These are phyloP conservation scores for Aspergillus alliaceus DNA, from an alignment of 2,329 filamentous ascomycete genomes.

Conservation along the genomic window DNA sequence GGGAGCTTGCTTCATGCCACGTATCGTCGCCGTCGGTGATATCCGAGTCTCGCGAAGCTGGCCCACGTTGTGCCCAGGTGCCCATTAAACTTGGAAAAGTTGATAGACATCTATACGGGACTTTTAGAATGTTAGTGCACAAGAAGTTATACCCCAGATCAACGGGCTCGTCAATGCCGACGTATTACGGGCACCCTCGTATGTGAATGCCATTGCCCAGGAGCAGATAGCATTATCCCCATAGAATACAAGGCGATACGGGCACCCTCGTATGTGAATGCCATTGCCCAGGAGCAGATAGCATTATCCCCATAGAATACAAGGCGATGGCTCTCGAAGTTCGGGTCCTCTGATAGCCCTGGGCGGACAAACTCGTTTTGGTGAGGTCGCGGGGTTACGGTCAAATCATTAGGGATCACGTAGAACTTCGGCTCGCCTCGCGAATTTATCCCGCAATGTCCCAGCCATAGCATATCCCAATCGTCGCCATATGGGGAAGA, in stretches of 20 bases:
- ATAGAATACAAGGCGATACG: not conserved
- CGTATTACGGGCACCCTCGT: not conserved
- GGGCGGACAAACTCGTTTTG: not conserved
- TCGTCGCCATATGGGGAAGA: not conserved
- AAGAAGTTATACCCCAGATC: not conserved
- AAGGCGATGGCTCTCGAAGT: not conserved
- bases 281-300: not conserved
- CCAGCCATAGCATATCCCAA: slow-evolving; percentile 4
- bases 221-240: not conserved
- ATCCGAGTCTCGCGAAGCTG: not conserved
- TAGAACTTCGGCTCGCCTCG: not conserved
- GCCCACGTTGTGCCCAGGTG: not conserved
- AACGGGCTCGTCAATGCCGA: not conserved
- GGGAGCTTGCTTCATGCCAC: not conserved
- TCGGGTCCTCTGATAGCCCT: not conserved
- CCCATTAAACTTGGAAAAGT: not conserved
- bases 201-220: not conserved
- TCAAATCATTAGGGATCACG: not conserved
- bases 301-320: not conserved
- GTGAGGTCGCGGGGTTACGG: not conserved
- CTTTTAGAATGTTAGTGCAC: not conserved
- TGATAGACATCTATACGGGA: not conserved
- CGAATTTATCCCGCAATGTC: not conserved
- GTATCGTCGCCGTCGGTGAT: not conserved
- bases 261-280: not conserved